Evolutionary conservation across 2,329 filamentous ascomycete genomes (phyloP).

Genomic region (Aspergillus sp.): DNA sequence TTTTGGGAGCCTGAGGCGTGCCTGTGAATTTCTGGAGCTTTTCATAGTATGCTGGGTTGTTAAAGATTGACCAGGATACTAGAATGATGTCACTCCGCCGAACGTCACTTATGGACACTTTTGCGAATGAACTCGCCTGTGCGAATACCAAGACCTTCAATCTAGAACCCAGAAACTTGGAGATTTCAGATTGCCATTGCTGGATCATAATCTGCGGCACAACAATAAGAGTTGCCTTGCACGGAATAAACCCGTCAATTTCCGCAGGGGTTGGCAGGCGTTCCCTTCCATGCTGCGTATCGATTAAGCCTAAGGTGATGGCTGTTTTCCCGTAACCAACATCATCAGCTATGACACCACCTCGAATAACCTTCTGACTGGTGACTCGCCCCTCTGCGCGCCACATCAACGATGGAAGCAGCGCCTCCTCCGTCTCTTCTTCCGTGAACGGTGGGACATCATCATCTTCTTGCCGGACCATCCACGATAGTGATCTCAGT

Average conservation of each 20-base stretch:
- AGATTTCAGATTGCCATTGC: constrained; percentile 62
- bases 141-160: constrained; percentile 52
- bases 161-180: constrained; percentile 49
- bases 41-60: constrained; percentile 51
- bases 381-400: constrained; percentile 55
- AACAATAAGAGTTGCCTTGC: constrained; percentile 62
- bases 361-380: constrained; percentile 46
- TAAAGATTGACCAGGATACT: constrained; percentile 54
- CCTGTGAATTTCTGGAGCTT: constrained; percentile 55
- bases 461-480: constrained; percentile 56
- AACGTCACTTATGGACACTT: constrained; percentile 49
- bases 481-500: constrained; percentile 60
- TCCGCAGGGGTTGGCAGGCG: constrained; percentile 7
- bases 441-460: constrained; percentile 48
- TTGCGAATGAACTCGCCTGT: constrained; percentile 41
- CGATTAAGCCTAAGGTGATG: constrained; percentile 59
- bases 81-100: constrained; percentile 57
- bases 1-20: constrained; percentile 43
- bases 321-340: constrained; percentile 70
- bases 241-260: constrained; percentile 38
- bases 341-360: constrained; percentile 65
- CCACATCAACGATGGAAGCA: constrained; percentile 56
- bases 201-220: constrained; percentile 57
- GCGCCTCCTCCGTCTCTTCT: constrained; percentile 60
- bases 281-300: constrained; percentile 44